Base-by-base conservation (phyloP, 768 basidiomycete species). In the Holtermannia corniformis region DNA sequence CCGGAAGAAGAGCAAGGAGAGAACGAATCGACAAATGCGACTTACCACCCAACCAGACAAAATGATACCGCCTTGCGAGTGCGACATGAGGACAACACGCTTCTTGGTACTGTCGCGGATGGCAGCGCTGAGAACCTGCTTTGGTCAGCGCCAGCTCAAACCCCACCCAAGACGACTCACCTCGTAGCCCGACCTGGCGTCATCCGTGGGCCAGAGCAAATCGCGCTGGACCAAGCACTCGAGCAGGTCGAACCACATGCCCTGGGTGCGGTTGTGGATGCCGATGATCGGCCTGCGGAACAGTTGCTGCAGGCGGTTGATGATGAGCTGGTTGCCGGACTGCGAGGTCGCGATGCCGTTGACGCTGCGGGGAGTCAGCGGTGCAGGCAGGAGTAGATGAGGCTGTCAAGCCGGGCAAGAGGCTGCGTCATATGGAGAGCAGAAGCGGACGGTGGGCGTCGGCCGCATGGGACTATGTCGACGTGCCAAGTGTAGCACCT, bases 51-150 rank as follows among this genome's bases (percentile, higher is more conserved):
- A 63, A 12, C 54, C 26, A 11, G 58, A 55, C 44, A 58, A 49
- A 45, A 65, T 63, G 55, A 68, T 64, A 4, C 62, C 66, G 5
- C 66, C 66, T 55, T 67, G 66, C 23, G 58, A 60, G 47, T 68
- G 66, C 4, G 61, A 56, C 7, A 68, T 56, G 44, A 68, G 55
- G 50, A 68, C 61, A 28, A 68, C 60, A 43, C 55, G 57, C 25
- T 54, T 60, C 51, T 59, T 61, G 14, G 21, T 44, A 1, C 27
- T 13, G 40, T 61, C 43, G 5, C 53, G 51, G 51, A 68, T 51
- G 3, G 56, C 54, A 27, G 49, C 19, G 3, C 43, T 41, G 19
- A 60, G 54, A 27, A 56, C 50, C 52, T 54, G 10, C 20, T 43
- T 13, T n/a, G n/a, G 26, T 32, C 12, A 24, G 42, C n/a, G n/a